Evolutionary conservation across 23 red algal species (phyloP), one percentile per base, ranked within the genome.

Genomic region (Gracilaria vermiculophylla): DNA sequence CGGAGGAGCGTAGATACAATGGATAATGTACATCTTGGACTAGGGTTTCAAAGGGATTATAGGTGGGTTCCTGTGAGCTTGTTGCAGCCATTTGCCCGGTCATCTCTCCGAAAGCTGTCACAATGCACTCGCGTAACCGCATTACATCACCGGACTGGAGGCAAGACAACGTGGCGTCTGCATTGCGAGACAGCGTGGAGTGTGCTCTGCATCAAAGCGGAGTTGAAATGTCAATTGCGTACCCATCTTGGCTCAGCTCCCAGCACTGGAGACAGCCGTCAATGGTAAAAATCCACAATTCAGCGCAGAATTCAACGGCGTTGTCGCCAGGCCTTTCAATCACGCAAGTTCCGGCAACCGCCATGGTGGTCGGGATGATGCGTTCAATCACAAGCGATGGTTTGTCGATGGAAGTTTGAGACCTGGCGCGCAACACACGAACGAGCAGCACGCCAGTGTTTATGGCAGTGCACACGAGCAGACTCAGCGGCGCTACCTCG

Each of bases 371-470:
- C 5, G 31, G 15, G 39, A 78, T 54, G 23, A 78, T 25, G 29
- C 73, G 73, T 39, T 78, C 73, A 53, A 78, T 36, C 20, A 78
- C 52, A 8, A 78, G 40, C 19, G 73, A 78, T 9, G 73, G 73
- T 45, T 78, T 45, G 51, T 52, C 44, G 21, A 56, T 48, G 15
- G 73, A 54, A n/a, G 73, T 8, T 28, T 48, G 17, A 4, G 73
- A 51, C 29, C 6, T 19, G n/a, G 51, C 34, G 17, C 52, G 45
- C 13, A 78, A 20, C 5, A 78, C 54, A 28, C 73, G 73, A 44
- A 78, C 73, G 40, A 78, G 44, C 48, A 78, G 15, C 2, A 78
- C 44, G 7, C 73, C 73, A 52, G 73, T 78, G 45, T 56, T 37
- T 21, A 78, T 34, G 41, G 48, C 73, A 39, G 44, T 78, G 24